Evolutionary conservation across 495 filamentous ascomycete genomes (phyloP), one percentile per base, ranked within the genome.

Genomic region (Penicillium subrubescens): DNA sequence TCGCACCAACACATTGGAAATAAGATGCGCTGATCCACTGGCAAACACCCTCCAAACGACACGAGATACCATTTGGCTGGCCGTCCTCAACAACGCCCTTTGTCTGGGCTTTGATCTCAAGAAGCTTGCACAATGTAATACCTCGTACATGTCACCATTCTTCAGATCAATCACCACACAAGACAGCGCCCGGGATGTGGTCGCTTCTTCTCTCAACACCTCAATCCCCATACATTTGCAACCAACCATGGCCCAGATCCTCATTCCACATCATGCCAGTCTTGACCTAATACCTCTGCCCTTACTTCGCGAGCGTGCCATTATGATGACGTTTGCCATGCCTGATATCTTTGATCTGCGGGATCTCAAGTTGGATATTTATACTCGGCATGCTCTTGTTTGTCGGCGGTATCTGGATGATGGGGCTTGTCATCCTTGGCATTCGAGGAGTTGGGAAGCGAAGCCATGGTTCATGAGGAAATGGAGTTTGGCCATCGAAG

Each of bases 271-370:
- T 61, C 77, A 81, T 56, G 73, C 79, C 3, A 73, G 75, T 15
- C 62, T 83, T 12, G 81, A 82, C 54, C 56, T 83, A 12, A 72
- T 83, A 11, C 80, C 81, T 0, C 43, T 81, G n/a, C 81, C 81
- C 0, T 48, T 62, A 1, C 65, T 83, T 2, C 67, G 81, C 5
- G 74, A 75, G 14, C 60, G 78, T 2, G 76, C 72, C 0, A 80
- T 83, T 3, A 53, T 53, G 51, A 29, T 53, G 51, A 53, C 51
- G 2, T 53, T 53, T 19, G 51, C 51, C 5, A 29, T 53, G 23
- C 51, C 51, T 2, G 51, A 53, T 2, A 33, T 53, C 51, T 53
- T 31, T 53, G 31, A 53, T 31, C 51, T 53, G 11, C 33, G 25
- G 23, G 51, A 53, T 7, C 31, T 53, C n/a, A 53, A 53, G 27